Percentiles rank a stretch among this genome's conserved stretches.
Evolutionary conservation across 129 eudicot genomes (phyloP).

Genomic region (Arctium lappa): DNA sequence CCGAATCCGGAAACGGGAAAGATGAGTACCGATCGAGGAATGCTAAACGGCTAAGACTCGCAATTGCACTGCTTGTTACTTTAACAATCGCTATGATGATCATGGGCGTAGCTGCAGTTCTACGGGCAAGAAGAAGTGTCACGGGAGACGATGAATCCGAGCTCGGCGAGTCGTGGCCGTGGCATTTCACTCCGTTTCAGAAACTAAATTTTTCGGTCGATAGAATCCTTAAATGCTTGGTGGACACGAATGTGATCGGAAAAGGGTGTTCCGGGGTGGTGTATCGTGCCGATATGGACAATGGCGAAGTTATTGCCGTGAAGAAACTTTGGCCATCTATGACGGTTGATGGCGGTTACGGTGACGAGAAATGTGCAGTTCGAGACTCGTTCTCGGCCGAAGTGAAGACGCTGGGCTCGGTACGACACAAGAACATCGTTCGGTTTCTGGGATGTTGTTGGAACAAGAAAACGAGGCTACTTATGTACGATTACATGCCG

Average conservation of each 20-base stretch:
- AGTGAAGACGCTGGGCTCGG: conserved; percentile 78
- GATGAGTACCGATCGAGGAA: conserved; percentile 27
- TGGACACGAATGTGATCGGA: conserved; percentile 73
- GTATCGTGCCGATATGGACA: conserved; percentile 67
- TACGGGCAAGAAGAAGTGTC: conserved; percentile 45
- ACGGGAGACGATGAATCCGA: conserved; percentile 66
- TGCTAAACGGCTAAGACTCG: conserved; percentile 48
- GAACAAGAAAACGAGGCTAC: conserved; percentile 67
- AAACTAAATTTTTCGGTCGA: conserved; percentile 74
- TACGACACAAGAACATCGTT: conserved; percentile 86
- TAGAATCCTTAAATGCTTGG: conserved; percentile 61
- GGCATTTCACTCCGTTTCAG: conserved; percentile 93
- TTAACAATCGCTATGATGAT: conserved; percentile 67
- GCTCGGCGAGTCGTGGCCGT: conserved; percentile 75
- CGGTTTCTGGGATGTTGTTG: conserved; percentile 86
- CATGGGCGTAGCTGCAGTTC: conserved; percentile 64
- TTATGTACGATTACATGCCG: conserved; percentile 94
- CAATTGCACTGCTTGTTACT: conserved; percentile 58
- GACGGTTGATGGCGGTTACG: conserved; percentile 24
- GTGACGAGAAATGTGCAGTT: conserved; percentile 43
- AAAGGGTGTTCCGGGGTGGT: conserved; percentile 92
- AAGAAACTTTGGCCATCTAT: conserved; percentile 87
- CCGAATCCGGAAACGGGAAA: conserved; percentile 17
- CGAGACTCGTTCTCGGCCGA: conserved; percentile 86
- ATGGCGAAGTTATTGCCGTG: conserved; percentile 79